Percentiles rank a stretch among this genome's conserved stretches.
Evolutionary conservation across 2,329 filamentous ascomycete species (phyloP).

Genomic region (Neoarthrinium moseri): DNA sequence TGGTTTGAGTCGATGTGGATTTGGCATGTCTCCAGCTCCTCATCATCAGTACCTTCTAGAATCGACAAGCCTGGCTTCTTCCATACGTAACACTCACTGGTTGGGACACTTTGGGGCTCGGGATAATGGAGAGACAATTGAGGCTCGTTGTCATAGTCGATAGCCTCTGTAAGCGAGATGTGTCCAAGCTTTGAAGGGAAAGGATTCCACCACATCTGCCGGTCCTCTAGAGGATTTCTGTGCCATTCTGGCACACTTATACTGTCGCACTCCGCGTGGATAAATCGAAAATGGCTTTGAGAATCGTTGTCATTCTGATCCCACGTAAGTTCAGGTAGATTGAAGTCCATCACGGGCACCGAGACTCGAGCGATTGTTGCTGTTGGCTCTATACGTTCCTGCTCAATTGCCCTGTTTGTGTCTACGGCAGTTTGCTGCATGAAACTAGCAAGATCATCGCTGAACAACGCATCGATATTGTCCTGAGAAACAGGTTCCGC

Average conservation of each 20-base stretch:
- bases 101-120: conserved; percentile 13
- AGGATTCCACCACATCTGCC: conserved; percentile 24
- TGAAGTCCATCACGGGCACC: conserved; percentile 27
- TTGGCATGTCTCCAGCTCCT: conserved; percentile 10
- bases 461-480: conserved; percentile 10
- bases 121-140: conserved; percentile 7
- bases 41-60: conserved; percentile 17
- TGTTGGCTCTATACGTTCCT: conserved; percentile 23
- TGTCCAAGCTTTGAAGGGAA: conserved; percentile 18
- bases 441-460: conserved; percentile 12
- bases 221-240: conserved; percentile 14
- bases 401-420: conserved; percentile 19
- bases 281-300: conserved; percentile 16
- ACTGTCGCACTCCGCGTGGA: conserved; percentile 9
- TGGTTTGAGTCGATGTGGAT: not conserved
- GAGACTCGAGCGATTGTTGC: conserved; percentile 24
- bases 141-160: conserved; percentile 14
- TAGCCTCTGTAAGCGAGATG: conserved; percentile 17
- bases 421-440: conserved; percentile 16
- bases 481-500: not conserved
- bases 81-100: conserved; percentile 24
- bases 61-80: conserved; percentile 27
- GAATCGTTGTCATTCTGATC: conserved; percentile 11
- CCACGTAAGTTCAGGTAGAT: conserved; percentile 23
- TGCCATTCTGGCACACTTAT: conserved; percentile 15